Evolutionary conservation across 108 stramenopile species (phyloP), one percentile per base, ranked within the genome.

Genomic region (Skeletonema grethae): DNA sequence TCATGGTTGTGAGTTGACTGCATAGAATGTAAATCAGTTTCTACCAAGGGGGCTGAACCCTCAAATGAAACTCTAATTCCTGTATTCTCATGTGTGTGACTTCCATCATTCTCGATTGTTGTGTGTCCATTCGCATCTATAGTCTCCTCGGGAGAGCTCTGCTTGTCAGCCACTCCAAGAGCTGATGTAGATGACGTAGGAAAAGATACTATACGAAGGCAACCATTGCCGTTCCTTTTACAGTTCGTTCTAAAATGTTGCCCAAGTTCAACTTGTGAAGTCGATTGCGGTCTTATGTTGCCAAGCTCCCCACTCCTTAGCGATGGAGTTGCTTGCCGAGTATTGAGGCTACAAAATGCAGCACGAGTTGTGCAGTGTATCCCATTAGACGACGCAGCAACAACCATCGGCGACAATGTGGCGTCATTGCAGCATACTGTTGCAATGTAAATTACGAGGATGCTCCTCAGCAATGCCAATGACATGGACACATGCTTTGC

Each of bases 311-410:
- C 22, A 53, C 22, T 53, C 20, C 50, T 9, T n/a, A 7, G 8
- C 50, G 50, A 53, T 53, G 22, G 22, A 7, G 18, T 53, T 22
- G 18, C 22, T 53, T 22, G 50, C 4, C 4, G 50, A 53, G 50
- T 22, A 53, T 53, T 53, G 50, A n/a, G 41, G 15, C 15, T n/a
- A n/a, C 50, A 53, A 53, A 53, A 53, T 53, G 50, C 50, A 3
- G 22, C 22, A 53, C 22, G 50, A 22, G 50, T 53, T 20, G 22
- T 22, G 50, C 8, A 8, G 20, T 8, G 22, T 7, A 8, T 53
- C 22, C 20, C 15, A 53, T 7, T 2, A 53, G 50, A 7, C 12
- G 46, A 16, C n/a, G 50, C 50, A 53, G 50, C 8, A 22, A 3
- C 15, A 43, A 43, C 13, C 41, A 43, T 43, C n/a, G 41, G 15